phyloP scores from a whole-genome alignment of 768 basidiomycete genomes.

The Amanita subjunquillea region DNA sequence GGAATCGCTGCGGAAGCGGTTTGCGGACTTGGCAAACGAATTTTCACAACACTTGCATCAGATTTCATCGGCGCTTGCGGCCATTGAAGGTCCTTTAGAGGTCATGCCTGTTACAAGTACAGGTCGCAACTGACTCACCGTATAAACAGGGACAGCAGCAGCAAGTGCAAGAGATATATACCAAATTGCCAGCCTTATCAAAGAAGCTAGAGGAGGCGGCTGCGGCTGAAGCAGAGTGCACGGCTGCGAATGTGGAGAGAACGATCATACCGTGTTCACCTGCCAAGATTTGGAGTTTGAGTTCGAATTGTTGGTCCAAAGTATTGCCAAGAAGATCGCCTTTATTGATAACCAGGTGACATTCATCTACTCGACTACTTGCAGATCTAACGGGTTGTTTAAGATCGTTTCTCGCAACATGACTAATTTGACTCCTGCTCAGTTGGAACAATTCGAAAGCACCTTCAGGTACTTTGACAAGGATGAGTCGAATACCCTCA shows the following conservation, averaged over 20 bases:
- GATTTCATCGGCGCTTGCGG: constrained; percentile 64
- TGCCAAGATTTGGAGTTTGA: constrained; percentile 87
- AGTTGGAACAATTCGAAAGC: constrained; percentile 92
- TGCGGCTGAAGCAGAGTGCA: constrained; percentile 65
- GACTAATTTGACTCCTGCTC: constrained; percentile 91
- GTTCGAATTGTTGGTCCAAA: constrained; percentile 70
- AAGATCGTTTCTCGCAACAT: constrained; percentile 91
- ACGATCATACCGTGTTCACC: constrained; percentile 89
- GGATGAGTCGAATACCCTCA: constrained; percentile 85
- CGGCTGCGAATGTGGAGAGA: constrained; percentile 91
- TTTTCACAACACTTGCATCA: constrained; percentile 59
- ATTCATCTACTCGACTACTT: constrained; percentile 8
- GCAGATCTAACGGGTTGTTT: constrained; percentile 1
- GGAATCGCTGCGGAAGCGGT: constrained; percentile 65
- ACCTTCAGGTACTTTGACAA: constrained; percentile 97
- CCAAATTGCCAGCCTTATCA: constrained; percentile 55
- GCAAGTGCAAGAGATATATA: constrained; percentile 52
- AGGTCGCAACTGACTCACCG: neutral
- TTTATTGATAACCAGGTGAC: constrained; percentile 93
- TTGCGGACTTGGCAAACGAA: constrained; percentile 67
- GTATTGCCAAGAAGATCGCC: constrained; percentile 80
- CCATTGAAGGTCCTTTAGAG: constrained; percentile 69
- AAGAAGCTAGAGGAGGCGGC: constrained; percentile 45
- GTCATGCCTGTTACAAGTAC: constrained; percentile 22
- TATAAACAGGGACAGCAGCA: constrained; percentile 58